Base-by-base conservation (phyloP, 2,329 filamentous ascomycete genomes). In the Podosphaera fusca region DNA sequence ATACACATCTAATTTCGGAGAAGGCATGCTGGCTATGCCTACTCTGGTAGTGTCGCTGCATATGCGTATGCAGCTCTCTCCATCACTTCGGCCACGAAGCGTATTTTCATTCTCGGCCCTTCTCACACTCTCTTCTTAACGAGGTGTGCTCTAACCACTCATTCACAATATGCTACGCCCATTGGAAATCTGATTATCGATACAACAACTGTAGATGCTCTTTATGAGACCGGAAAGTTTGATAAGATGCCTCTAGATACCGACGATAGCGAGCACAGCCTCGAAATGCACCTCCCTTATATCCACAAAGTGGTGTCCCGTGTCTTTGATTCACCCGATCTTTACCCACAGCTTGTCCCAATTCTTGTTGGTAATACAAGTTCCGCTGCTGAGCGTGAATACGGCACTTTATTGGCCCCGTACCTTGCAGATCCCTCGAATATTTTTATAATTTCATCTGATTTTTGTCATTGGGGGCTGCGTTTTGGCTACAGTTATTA, bases 271-370 rank as follows among this genome's bases (percentile, higher is more conserved):
- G 92, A 98, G 70, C 92, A 98, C 70, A 95, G 87, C 55, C 77
- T 96, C 1, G 92, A 98, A 72, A 94, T 98, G 84, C 92, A 98
- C 64, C 75, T 96, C 7, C 90, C 92, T 0, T 95, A 94, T 66
- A 84, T 96, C 61, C 89, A 88, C 74, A 88, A 89, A 67, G 80
- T 85, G 56, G 75, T 81, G 2, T 65, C 75, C 55, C 71, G 74
- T 58, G 74, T 73, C 0, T 76, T 78, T 60, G 70, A 69, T 0
- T 70, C 73, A 0, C 66, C 70, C 0, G 70, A 76, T 0, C 66
- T 75, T 3, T 86, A 85, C 63, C 87, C 90, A 0, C 77, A 76
- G 5, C 76, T 98, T 3, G 77, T 95, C 0, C 92, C 92, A 0
- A 83, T 98, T 56, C 78, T 98, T 63, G 75, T 98, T 12, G 92